Base-by-base conservation (phyloP, 805 yeast species). In the Vanderwaltozyma verrucispora region DNA sequence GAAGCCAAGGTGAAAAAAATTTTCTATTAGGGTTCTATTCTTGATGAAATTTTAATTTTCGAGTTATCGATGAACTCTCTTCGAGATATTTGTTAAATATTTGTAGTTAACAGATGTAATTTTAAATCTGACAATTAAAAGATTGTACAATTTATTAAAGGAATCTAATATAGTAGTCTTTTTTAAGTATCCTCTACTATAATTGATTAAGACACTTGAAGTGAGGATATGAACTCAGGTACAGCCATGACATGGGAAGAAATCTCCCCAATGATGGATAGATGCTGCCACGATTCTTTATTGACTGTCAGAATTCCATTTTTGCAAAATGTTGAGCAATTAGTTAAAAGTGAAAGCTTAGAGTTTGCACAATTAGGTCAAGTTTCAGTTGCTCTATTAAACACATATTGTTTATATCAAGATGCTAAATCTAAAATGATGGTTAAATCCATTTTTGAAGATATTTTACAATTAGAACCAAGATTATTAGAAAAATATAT, bases 321-420 rank as follows among this genome's bases (percentile, higher is more conserved):
- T 33, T 47, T 56, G 35, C 37, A 52, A 32, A 43, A 46, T 30
- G 17, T 55, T 28, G 47, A 33, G 26, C 39, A 42, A 38, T 39
- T 50, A 16, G 41, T 57, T 20, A 33, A 45, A 28, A 30, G 36
- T 26, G 49, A 45, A 30, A 42, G 38, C 16, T 34, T 46, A 30
- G 52, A 46, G 38, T 38, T 42, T 20, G 39, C 43, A 15, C 50
- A 48, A 46, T 48, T 63, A 28, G 48, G 53, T 16, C 49, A 51
- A 33, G 49, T 65, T 6, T 58, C 68, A 4, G 27, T 53, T 6
- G 49, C 46, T 13, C 53, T 77, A 33, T 59, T 77, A 43, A 64
- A 63, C 33, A 69, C 79, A 3, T 76, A 63, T 54, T 56, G 60
- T 33, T 65, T 64, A 47, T 75, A 75, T 43, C 71, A 65, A 44